Base-by-base conservation (phyloP, 495 filamentous ascomycete genomes). In the Thermochaetoides thermophila region DNA sequence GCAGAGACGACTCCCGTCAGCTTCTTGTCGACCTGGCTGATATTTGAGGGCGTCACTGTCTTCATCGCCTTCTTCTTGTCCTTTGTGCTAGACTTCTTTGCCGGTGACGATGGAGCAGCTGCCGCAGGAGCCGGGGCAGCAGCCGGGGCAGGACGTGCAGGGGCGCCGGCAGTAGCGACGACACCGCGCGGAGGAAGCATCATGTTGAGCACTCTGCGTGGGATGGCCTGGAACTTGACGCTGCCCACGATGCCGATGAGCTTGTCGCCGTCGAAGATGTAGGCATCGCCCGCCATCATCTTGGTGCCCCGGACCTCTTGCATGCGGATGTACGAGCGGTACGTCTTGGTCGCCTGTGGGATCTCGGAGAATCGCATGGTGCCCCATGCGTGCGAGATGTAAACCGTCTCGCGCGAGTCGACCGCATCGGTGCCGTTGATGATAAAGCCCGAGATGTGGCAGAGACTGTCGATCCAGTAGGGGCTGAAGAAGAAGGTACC, bases 351-450 rank as follows among this genome's bases (percentile, higher is more conserved):
- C 0, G 66, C 59, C 14, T 63, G 56, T 12, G 86, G 65, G 22
- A 69, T 64, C 44, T 78, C 74, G 38, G 74, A 64, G 38, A 84
- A 73, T 11, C 73, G 65, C 60, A 86, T 69, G 0, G 69, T 75
- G 39, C 79, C 73, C 76, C 81, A 80, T n/a, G 80, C 78, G 44
- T 86, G 82, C 26, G 74, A 81, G 36, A 86, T 73, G 47, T 73
- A 87, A 19, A 82, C 75, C 27, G 73, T 61, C 35, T 79, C 71
- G 37, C 72, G 70, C 0, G 74, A 76, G 42, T 85, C 75, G 3
- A 75, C 67, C 15, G 66, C 68, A 45, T 83, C 80, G 35, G 74
- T 84, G 10, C 70, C 79, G 46, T 86, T 86, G 58, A 84, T 74
- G 39, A 78, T 75, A 53, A 89, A 86, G 12, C 82, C 82, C 7